Base-by-base conservation (phyloP, 371 early-diverging fungal genomes). In the Apophysomyces variabilis region DNA sequence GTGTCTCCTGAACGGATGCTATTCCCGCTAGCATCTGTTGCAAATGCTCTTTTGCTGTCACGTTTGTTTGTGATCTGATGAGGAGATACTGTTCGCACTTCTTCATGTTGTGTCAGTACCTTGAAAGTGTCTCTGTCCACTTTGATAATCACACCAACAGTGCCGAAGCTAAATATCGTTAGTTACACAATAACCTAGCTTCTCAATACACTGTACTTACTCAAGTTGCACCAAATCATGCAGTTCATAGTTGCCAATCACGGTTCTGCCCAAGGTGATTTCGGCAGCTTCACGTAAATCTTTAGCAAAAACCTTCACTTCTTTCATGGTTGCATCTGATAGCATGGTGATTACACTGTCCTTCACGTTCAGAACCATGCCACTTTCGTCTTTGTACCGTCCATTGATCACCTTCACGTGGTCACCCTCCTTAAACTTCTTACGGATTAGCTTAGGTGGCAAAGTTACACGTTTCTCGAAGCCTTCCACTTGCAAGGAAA, bases 361-460 rank as follows among this genome's bases (percentile, higher is more conserved):
- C 39, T 85, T 79, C 7, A 96, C 87, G 58, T 87, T 87, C 44
- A 96, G 81, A 58, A 99, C 90, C 85, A 96, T 79, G 65, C 99
- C 99, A 5, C 93, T 92, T 65, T 93, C 92, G 56, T 89, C 94
- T 72, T 86, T 87, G 70, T 89, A 90, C n/a, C 89, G 86, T 36
- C 99, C 99, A 45, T 90, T 86, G 50, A 94, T 87, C n/a, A 98
- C 97, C 75, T 93, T 89, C 67, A 97, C 97, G 63, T 96, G 93
- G 66, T 98, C 96, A 63, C 99, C 99, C 43, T 89, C 84, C 13
- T 82, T 77, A 73, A 96, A 98, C 45, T 87, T 85, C 79, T 97
- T 98, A 60, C 92, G 85, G 14, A 99, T 83, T 66, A 93, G 92
- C 35, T 78, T 75, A 1, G 90, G 76, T 32, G 77, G 78, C 7